Evolutionary conservation across 257 asterid genomes (phyloP).

Genomic region (Fraxinus anomala): DNA sequence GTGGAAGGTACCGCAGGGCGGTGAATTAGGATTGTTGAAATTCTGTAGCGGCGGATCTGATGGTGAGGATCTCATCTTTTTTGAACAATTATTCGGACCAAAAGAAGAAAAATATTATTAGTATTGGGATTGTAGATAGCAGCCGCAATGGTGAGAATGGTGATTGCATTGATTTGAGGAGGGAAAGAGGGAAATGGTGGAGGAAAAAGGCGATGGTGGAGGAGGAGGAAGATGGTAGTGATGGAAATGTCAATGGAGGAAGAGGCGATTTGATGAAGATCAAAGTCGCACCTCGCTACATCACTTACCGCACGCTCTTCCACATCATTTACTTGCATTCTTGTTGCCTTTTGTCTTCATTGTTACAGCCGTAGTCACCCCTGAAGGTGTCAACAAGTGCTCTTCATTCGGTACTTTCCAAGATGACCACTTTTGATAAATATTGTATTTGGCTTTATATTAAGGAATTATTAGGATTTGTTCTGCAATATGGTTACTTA

Average conservation of each 20-base stretch:
- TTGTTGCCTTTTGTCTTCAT: constrained; percentile 96
- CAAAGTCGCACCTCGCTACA: constrained; percentile 91
- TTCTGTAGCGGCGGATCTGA: constrained; percentile 39
- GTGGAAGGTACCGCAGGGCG: constrained; percentile 14
- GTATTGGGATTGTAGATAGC: constrained; percentile 27
- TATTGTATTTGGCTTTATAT: background rate
- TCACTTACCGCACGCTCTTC: constrained; percentile 84
- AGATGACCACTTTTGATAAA: background rate
- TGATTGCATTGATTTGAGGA: constrained; percentile 28
- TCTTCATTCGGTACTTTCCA: constrained; percentile 79
- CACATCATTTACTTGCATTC: constrained; percentile 83
- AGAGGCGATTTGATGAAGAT: constrained; percentile 90
- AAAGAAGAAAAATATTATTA: background rate
- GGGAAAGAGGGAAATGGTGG: constrained; percentile 40
- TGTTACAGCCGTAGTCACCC: constrained; percentile 93
- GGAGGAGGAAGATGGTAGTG: constrained; percentile 78
- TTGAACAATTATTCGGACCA: constrained; percentile 15
- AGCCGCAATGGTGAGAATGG: constrained; percentile 24
- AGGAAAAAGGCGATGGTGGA: constrained; percentile 36
- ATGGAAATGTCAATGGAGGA: constrained; percentile 54
- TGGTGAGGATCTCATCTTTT: constrained; percentile 40
- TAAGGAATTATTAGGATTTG: constrained; percentile 7
- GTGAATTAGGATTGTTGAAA: constrained; percentile 16
- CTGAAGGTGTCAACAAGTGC: constrained; percentile 99
- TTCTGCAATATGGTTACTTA: constrained; percentile 7